These are phyloP conservation scores for Pichia sp. DNA, from an alignment of 1,139 yeast genomes.

Conservation along the genomic window DNA sequence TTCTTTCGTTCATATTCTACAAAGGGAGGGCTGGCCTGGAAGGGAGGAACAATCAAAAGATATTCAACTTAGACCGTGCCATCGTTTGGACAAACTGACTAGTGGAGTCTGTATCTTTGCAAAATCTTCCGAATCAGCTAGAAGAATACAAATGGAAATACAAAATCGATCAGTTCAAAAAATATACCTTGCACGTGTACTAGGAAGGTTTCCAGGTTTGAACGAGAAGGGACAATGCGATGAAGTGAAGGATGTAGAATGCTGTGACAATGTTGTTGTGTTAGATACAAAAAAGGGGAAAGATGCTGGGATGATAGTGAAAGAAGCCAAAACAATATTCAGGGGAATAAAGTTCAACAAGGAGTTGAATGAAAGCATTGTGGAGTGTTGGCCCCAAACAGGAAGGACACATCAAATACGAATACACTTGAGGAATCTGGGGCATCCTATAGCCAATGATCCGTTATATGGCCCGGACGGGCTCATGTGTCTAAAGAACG, in stretches of 20 bases:
- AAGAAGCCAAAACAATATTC: slow-evolving; percentile 43
- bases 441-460: slow-evolving; percentile 69
- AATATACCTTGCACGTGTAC: slow-evolving; percentile 60
- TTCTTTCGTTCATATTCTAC: slow-evolving; percentile 57
- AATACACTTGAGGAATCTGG: slow-evolving; percentile 62
- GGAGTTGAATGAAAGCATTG: slow-evolving; percentile 47
- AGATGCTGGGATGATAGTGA: slow-evolving; percentile 24
- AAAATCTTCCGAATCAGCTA: slow-evolving; percentile 43
- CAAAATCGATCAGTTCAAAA: slow-evolving; percentile 41
- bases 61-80: slow-evolving; percentile 50
- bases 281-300: slow-evolving; percentile 33
- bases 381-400: slow-evolving; percentile 62
- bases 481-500: slow-evolving; percentile 10
- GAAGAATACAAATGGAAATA: slow-evolving; percentile 42
- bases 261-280: slow-evolving; percentile 28
- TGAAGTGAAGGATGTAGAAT: slow-evolving; percentile 15
- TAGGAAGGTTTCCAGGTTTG: slow-evolving; percentile 49
- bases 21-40: slow-evolving; percentile 34
- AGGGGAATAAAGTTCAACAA: slow-evolving; percentile 34
- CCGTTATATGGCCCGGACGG: slow-evolving; percentile 41
- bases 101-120: slow-evolving; percentile 69
- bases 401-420: slow-evolving; percentile 83
- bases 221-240: neutral
- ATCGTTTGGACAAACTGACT: slow-evolving; percentile 69
- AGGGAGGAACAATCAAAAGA: slow-evolving; percentile 14